A percentile compares a stretch with the other conserved stretches of the same genome.
Evolutionary conservation across 768 basidiomycete species (phyloP).

Genomic region (Boletus reticuloceps): DNA sequence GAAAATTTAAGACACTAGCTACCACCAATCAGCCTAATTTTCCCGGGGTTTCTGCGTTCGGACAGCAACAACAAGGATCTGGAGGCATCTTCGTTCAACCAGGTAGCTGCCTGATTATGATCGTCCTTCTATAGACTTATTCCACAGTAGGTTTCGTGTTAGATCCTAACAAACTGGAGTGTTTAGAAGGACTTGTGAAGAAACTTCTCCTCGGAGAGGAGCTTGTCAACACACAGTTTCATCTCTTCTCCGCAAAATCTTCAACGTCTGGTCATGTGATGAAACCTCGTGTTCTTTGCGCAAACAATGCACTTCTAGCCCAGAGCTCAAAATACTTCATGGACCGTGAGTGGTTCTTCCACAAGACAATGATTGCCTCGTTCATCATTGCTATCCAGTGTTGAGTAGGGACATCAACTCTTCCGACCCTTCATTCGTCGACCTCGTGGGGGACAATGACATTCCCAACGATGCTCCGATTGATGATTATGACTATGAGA

Average conservation of each 20-base stretch:
- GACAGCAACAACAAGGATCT: too few species aligned
- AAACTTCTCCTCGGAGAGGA: neutral
- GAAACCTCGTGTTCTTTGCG: constrained; percentile 22
- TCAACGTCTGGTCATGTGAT: constrained; percentile 3
- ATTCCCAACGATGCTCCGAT: constrained; percentile 4
- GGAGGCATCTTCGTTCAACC: too few species aligned
- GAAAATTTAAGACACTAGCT: too few species aligned
- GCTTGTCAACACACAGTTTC: constrained; percentile 20
- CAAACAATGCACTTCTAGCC: constrained; percentile 27
- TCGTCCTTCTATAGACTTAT: too few species aligned
- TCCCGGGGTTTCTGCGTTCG: too few species aligned
- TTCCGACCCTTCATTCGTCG: constrained; percentile 10
- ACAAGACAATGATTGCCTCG: neutral
- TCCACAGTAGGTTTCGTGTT: neutral
- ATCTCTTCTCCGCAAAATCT: constrained; percentile 26
- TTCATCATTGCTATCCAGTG: constrained; percentile 27
- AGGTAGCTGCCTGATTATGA: too few species aligned
- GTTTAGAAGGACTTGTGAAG: constrained; percentile 20
- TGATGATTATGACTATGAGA: constrained; percentile 31
- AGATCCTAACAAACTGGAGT: constrained; percentile 6
- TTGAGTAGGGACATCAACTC: constrained; percentile 7
- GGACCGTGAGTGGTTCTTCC: neutral
- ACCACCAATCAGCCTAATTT: too few species aligned
- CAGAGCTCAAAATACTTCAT: constrained; percentile 15
- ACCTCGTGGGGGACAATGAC: constrained; percentile 11